Percentiles rank a stretch among this genome's conserved stretches.
phyloP scores from a whole-genome alignment of 306 rosid species.

The cucumber (Cucumis sativus) region Cucumber_9930_V3 NC_026659.2:6099001-6099500 shows the following conservation, averaged over 20 bases:
- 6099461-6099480: neutral
- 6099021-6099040: neutral
- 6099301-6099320: constrained; percentile 44
- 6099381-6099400: constrained; percentile 59
- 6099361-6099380: constrained; percentile 44
- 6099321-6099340: constrained; percentile 57
- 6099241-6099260: neutral
- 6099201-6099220: neutral
- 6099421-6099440: constrained; percentile 15
- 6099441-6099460: neutral
- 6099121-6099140: neutral
- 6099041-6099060: neutral
- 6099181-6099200: neutral
- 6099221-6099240: neutral
- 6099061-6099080: neutral
- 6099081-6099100: neutral
- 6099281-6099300: neutral
- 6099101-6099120: neutral
- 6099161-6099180: neutral
- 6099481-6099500: neutral
- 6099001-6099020: neutral
- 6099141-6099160: neutral
- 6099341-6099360: constrained; percentile 47
- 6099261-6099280: neutral
- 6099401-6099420: constrained; percentile 79